Evolutionary conservation across 805 yeast species (phyloP), one percentile per base, ranked within the genome.

Genomic region (Pichia exigua): DNA sequence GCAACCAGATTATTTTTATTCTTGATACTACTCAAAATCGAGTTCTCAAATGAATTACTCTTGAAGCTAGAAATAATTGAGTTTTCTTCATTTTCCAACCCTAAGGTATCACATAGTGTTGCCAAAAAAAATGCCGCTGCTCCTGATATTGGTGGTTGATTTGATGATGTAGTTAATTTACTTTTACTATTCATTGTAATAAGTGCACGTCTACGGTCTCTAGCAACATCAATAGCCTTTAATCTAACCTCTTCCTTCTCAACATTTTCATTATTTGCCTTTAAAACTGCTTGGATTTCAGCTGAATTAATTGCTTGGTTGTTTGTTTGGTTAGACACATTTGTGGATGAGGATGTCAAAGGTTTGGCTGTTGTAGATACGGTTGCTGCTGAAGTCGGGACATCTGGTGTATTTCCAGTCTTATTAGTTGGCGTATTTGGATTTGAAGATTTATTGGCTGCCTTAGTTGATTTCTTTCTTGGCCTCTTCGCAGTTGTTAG

Each of bases 111-210:
- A 10, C 79, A 73, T 50, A 79, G 65, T 2, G 81, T 74, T 0
- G 81, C 76, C 45, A 73, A 68, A 57, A 79, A 75, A 60, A 76
- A 79, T 48, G 67, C 65, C 44, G 73, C 72, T 0, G 82, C 78
- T 58, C 79, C 78, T 22, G 63, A 53, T 47, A 62, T 62, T 1
- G 76, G 73, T 4, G 13, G 22, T 15, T 42, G 30, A 32, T 27
- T 39, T 6, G 51, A 30, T 2, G 42, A 38, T 18, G 43, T 27
- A 27, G 44, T 46, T 5, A 28, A 28, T 15, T 38, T 12, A 32
- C 46, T 49, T 27, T 51, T 28, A 24, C 26, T 24, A 15, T 21
- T 47, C 12, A 28, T 44, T 5, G 47, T 22, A 3, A 49, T 47
- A 43, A 79, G 66, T 47, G 74, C 79, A 44, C 79, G 68, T 50